A percentile compares a stretch with the other conserved stretches of the same genome.
phyloP scores from a whole-genome alignment of 2,329 filamentous ascomycete species.

The Monascus ruber region DNA sequence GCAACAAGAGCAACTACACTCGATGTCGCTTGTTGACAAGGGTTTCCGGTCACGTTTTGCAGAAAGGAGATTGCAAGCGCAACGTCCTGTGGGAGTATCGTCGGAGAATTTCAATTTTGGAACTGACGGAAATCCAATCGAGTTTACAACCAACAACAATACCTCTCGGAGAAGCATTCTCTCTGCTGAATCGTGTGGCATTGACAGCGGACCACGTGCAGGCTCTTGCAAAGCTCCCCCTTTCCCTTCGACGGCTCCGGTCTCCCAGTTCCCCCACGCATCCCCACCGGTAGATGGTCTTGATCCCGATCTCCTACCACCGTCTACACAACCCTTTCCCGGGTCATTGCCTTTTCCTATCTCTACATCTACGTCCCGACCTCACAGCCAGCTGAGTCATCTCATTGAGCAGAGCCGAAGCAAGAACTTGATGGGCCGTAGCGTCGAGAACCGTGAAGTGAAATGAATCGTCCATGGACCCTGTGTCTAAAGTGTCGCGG shows the following conservation, averaged over 20 bases:
- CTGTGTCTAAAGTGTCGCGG: too few relatives aligned
- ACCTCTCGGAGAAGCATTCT: too few relatives aligned
- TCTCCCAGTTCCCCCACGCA: too few relatives aligned
- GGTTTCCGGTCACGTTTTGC: conserved; percentile 28
- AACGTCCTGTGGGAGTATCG: neutral
- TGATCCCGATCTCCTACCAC: too few relatives aligned
- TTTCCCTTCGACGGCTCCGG: too few relatives aligned
- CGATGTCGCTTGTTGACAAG: conserved; percentile 21
- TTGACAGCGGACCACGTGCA: too few relatives aligned
- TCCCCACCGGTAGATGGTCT: too few relatives aligned
- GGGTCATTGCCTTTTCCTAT: neutral
- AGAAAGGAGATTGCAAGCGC: conserved; percentile 7
- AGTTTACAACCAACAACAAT: neutral
- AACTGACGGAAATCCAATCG: neutral
- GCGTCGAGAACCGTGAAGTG: neutral
- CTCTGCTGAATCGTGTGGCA: too few relatives aligned
- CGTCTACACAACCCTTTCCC: too few relatives aligned
- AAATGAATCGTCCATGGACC: too few relatives aligned
- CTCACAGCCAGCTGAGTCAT: conserved; percentile 10
- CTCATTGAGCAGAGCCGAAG: conserved; percentile 9
- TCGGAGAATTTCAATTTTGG: neutral
- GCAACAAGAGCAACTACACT: conserved; percentile 7
- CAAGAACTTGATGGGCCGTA: neutral
- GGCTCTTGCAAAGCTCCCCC: too few relatives aligned
- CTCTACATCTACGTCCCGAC: conserved; percentile 4